Evolutionary conservation across 441 rosid species (phyloP), one percentile per base, ranked within the genome.

Genomic region (Jatropha multifida): DNA sequence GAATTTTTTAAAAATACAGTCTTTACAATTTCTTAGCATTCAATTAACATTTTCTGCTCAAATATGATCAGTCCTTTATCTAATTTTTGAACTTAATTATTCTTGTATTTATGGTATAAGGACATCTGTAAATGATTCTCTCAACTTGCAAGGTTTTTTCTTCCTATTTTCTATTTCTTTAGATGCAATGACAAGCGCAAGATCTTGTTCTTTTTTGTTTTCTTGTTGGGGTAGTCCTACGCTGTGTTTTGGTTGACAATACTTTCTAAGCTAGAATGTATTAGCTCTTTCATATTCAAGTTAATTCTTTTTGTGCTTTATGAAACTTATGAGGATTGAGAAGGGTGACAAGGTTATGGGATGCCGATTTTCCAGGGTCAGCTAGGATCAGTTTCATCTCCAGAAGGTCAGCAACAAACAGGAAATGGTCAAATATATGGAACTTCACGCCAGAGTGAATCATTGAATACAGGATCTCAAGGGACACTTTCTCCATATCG

Each of bases 331-430:
- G 70, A 71, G 12, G 37, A 55, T 80, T 78, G 56, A 66, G 66
- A 69, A 74, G 73, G 71, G 62, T 54, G 66, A 76, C 42, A 14
- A 81, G 64, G 72, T 78, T 71, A 77, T 80, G 70, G 74, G 41
- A 65, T 73, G 74, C 74, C 20, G 18, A 72, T 72, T 77, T 69
- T 80, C 65, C 86, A 96, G 99, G 95, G 94, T 82, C 98, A 92
- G 86, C 77, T 94, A 72, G 91, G 91, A 69, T 87, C 99, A 27
- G 92, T 86, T 78, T 90, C 98, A 58, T 90, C 98, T 81, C 89
- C 97, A 64, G 97, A 95, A 78, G 85, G 84, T 69, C 89, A 83
- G 77, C 91, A 82, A 65, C 92, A 85, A 78, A 76, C 78, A 52
- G 93, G 89, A 77, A 88, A 81, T 73, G 86, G 85, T 83, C 98